Percentiles rank a stretch among this genome's conserved stretches.
Conservation (phyloP, 768 basidiomycete genomes). For the Auricularia auricula-judae region DNA sequence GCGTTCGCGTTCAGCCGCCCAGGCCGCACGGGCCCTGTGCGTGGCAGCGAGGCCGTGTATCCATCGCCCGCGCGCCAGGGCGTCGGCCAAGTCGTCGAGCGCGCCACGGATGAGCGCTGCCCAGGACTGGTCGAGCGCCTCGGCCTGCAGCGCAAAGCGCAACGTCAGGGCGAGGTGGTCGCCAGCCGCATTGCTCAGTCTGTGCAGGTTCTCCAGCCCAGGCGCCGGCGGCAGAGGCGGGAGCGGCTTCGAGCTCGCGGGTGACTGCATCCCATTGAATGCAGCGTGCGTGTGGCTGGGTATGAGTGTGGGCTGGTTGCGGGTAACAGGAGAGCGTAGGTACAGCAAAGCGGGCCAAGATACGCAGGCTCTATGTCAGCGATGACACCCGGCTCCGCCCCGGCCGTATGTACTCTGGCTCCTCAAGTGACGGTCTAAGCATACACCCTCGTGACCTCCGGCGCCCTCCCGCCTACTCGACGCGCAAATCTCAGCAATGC, state of each 20-base stretch:
- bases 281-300: not conserved
- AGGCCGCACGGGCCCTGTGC: constrained; percentile 15
- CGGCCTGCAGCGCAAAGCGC: constrained; percentile 14
- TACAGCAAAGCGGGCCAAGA: too few relatives aligned
- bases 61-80: constrained; percentile 34
- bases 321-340: too few relatives aligned
- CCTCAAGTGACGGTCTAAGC: not conserved
- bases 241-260: not conserved
- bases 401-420: too few relatives aligned
- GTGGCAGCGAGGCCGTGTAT: constrained; percentile 31
- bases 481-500: constrained; percentile 54
- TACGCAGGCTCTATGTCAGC: too few relatives aligned
- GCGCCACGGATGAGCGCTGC: constrained; percentile 32
- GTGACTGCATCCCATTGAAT: constrained; percentile 1
- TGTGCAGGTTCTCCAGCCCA: not conserved
- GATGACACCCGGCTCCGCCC: not conserved
- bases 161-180: constrained; percentile 19
- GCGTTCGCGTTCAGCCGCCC: constrained; percentile 14
- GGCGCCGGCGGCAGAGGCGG: not conserved
- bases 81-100: constrained; percentile 34
- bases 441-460: not conserved
- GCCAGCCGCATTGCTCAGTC: constrained; percentile 15
- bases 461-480: not conserved
- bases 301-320: not conserved
- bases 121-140: constrained; percentile 23